Evolutionary conservation across 2,329 filamentous ascomycete species (phyloP).

Genomic region (Curvularia spicifera): DNA sequence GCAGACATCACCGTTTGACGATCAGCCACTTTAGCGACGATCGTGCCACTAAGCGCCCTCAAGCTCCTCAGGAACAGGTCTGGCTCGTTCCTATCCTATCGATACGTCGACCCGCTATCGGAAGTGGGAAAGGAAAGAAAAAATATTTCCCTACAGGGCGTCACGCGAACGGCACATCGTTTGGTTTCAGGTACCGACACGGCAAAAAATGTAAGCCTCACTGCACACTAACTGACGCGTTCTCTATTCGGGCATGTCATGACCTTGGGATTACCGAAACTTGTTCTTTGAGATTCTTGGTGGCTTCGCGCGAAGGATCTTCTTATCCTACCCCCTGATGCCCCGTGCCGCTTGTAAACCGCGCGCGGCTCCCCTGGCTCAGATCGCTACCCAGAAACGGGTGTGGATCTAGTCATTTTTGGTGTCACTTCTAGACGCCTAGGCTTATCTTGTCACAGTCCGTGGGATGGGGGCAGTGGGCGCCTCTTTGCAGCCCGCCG

Average conservation of each 20-base stretch:
- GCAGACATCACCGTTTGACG: constrained; percentile 37
- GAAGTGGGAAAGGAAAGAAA: constrained; percentile 18
- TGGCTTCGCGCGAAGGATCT: background rate
- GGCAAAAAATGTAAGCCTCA: background rate
- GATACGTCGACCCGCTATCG: constrained; percentile 16
- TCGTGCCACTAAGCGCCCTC: constrained; percentile 29
- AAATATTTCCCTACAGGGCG: constrained; percentile 1
- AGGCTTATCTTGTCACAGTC: constrained; percentile 21
- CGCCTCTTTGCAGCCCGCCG: constrained; percentile 13
- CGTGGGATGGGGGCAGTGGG: constrained; percentile 7
- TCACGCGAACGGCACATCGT: constrained; percentile 8
- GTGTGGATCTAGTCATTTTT: constrained; percentile 20
- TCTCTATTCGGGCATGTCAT: background rate
- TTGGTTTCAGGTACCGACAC: constrained; percentile 11
- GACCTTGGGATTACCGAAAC: constrained; percentile 1
- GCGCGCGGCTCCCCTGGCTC: constrained; percentile 32
- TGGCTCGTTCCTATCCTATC: constrained; percentile 23
- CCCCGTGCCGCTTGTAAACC: constrained; percentile 19
- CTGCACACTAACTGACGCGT: background rate
- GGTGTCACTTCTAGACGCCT: constrained; percentile 17
- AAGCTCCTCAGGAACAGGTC: constrained; percentile 25
- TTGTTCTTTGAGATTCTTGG: background rate
- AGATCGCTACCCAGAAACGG: constrained; percentile 24
- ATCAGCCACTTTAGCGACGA: constrained; percentile 39
- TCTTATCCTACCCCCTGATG: constrained; percentile 30